Conservation (phyloP, 2,329 filamentous ascomycete species). For the Davidsoniella neocaledoniae region DNA sequence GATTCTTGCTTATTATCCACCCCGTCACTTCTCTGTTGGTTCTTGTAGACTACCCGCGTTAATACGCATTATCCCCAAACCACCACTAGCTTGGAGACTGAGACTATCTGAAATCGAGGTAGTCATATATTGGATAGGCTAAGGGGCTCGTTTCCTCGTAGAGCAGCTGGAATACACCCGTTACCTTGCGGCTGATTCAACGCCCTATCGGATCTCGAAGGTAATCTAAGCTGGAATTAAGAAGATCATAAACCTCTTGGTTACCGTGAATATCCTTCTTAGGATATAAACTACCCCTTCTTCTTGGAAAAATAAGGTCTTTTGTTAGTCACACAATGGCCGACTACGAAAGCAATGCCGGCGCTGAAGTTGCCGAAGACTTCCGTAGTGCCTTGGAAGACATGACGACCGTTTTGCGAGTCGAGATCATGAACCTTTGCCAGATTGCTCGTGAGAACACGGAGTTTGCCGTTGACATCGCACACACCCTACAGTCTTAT, state of each 20-base stretch:
- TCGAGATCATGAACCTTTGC: slow-evolving; percentile 93
- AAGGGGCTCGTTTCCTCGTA: too few relatives aligned
- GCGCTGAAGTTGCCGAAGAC: slow-evolving; percentile 69
- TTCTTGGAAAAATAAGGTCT: not conserved
- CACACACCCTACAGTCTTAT: slow-evolving; percentile 76
- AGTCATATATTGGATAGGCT: too few relatives aligned
- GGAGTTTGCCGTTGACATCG: slow-evolving; percentile 85
- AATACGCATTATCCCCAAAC: too few relatives aligned
- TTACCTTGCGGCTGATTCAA: too few relatives aligned
- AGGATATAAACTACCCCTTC: not conserved
- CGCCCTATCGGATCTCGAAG: too few relatives aligned
- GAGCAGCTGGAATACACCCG: too few relatives aligned
- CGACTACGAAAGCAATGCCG: slow-evolving; percentile 10
- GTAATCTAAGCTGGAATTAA: too few relatives aligned
- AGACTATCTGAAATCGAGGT: too few relatives aligned
- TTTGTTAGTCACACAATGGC: slow-evolving; percentile 1
- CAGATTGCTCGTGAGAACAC: slow-evolving; percentile 96
- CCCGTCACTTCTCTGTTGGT: too few relatives aligned
- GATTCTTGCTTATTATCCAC: too few relatives aligned
- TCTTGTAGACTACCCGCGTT: too few relatives aligned
- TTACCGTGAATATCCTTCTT: not conserved
- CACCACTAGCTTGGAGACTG: too few relatives aligned
- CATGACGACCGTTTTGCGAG: slow-evolving; percentile 74
- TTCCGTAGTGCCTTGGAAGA: slow-evolving; percentile 89
- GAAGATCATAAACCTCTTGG: not conserved